A percentile compares a stretch with the other conserved stretches of the same genome.
phyloP scores from a whole-genome alignment of 169 alveolate species.

The Plasmodium sp. region DNA sequence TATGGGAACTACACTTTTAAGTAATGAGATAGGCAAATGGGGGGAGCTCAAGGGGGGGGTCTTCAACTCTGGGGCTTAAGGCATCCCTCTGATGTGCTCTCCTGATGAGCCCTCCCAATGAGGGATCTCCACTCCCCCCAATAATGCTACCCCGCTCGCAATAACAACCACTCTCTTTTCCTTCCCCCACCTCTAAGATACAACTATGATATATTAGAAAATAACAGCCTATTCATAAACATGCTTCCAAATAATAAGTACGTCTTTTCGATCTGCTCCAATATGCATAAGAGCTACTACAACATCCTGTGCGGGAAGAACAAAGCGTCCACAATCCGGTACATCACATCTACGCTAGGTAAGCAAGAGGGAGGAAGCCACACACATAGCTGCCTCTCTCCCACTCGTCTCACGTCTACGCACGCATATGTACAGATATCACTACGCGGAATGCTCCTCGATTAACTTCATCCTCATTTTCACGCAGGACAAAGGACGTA shows the following conservation, averaged over 20 bases:
- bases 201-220: slow-evolving; percentile 62
- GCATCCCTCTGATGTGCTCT: neutral
- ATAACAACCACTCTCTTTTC: neutral
- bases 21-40: slow-evolving; percentile 6
- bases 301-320: slow-evolving; percentile 41
- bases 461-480: neutral
- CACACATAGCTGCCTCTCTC: neutral
- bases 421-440: neutral
- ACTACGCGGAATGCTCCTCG: neutral
- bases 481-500: slow-evolving; percentile 38
- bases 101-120: neutral
- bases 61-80: no score
- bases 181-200: slow-evolving; percentile 1
- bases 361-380: neutral
- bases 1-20: slow-evolving; percentile 61
- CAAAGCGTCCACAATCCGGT: slow-evolving; percentile 43
- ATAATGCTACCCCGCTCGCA: neutral
- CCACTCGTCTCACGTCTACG: neutral
- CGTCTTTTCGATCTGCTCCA: slow-evolving; percentile 59
- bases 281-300: slow-evolving; percentile 49
- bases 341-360: slow-evolving; percentile 70
- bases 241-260: slow-evolving; percentile 49
- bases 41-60: neutral
- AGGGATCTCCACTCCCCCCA: neutral
- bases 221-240: slow-evolving; percentile 27